phyloP scores from a whole-genome alignment of 2,329 filamentous ascomycete species.

The Colletotrichum shisoi region DNA sequence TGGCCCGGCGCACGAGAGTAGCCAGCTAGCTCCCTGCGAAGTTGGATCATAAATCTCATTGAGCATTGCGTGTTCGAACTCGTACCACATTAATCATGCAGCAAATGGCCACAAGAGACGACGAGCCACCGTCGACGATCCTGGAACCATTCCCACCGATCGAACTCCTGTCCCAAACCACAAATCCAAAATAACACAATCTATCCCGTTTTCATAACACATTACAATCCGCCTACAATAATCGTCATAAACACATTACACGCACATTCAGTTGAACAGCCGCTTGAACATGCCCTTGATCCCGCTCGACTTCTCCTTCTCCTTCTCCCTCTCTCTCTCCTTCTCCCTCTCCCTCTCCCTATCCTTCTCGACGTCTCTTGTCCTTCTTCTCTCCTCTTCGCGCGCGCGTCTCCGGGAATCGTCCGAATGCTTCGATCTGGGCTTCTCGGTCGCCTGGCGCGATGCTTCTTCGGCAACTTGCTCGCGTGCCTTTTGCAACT shows the following conservation, averaged over 20 bases:
- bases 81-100: conserved; percentile 20
- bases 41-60: not conserved
- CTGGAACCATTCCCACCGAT: not conserved
- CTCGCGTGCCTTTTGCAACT: conserved; percentile 42
- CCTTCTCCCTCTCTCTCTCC: conserved; percentile 28
- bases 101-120: conserved; percentile 9
- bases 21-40: no score
- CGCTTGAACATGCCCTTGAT: conserved; percentile 51
- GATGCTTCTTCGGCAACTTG: conserved; percentile 39
- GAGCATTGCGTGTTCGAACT: conserved; percentile 9
- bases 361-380: conserved; percentile 23
- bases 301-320: conserved; percentile 46
- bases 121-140: conserved; percentile 6
- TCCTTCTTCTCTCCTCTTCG: conserved; percentile 42
- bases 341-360: conserved; percentile 39
- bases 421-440: conserved; percentile 46
- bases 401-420: conserved; percentile 46
- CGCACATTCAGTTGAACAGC: conserved; percentile 46
- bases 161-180: not conserved
- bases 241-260: conserved; percentile 36
- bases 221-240: conserved; percentile 49
- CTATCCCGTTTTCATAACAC: conserved; percentile 2
- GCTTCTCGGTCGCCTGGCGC: conserved; percentile 41
- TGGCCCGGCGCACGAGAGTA: not conserved
- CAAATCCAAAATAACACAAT: not conserved